phyloP scores from a whole-genome alignment of 164 flowering plant genomes.

The Aristolochia contorta region DNA sequence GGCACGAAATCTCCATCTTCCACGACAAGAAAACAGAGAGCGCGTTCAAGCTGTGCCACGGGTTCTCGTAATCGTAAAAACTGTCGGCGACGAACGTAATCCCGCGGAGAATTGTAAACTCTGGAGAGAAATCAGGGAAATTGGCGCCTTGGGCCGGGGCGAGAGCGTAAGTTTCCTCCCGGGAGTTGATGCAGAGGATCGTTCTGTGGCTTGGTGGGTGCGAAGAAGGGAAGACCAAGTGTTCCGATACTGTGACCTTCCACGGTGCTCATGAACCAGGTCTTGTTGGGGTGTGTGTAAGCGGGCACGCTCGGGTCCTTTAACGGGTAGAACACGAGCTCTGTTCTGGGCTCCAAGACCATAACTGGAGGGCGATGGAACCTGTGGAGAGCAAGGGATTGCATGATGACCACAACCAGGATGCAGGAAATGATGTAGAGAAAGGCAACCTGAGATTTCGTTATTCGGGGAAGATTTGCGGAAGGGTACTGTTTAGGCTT shows the following conservation, averaged over 20 bases:
- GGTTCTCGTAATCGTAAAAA: constrained; percentile 10
- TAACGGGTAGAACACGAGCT: constrained; percentile 8
- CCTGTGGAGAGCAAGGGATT: constrained; percentile 6
- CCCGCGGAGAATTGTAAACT: background rate
- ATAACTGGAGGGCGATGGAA: background rate
- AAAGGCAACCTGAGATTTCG: background rate
- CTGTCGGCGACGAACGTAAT: constrained; percentile 8
- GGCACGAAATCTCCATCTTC: constrained; percentile 6
- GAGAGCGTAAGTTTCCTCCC: constrained; percentile 1
- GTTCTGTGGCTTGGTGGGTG: constrained; percentile 1
- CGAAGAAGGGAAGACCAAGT: constrained; percentile 8
- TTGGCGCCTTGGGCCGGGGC: background rate
- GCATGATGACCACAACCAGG: constrained; percentile 4
- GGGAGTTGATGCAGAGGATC: constrained; percentile 4
- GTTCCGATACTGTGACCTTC: constrained; percentile 2
- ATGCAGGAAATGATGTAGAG: constrained; percentile 4
- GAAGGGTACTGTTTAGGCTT: background rate
- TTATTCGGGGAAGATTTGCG: constrained; percentile 3
- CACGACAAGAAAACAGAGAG: constrained; percentile 8
- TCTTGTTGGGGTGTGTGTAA: constrained; percentile 9
- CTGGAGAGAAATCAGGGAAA: background rate
- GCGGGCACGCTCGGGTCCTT: constrained; percentile 8
- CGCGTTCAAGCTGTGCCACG: constrained; percentile 12
- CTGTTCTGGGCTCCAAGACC: background rate
- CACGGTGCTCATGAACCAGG: constrained; percentile 16